Evolutionary conservation across 164 flowering plant genomes (phyloP), one percentile per base, ranked within the genome.

Genomic region (Macadamia integrifolia): DNA sequence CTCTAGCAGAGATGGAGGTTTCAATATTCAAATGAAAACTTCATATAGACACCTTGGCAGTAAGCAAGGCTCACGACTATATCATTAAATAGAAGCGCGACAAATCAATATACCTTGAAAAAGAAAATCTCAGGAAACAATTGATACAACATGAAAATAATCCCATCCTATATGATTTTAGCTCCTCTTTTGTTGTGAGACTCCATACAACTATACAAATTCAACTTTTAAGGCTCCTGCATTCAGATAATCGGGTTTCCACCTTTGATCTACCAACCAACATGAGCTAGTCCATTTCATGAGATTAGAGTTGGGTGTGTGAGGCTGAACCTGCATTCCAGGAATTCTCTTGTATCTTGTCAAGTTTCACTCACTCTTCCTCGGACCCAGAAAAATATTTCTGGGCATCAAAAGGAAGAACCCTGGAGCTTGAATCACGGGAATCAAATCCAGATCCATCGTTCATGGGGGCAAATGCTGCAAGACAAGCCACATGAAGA

Each of bases 391-490:
- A 70, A 49, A 88, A 83, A 79, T 86, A 86, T 77, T 83, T 80
- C 50, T 74, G 76, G 46, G 86, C 46, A 71, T 87, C 86, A 43
- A 86, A 82, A 11, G 87, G 91, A 76, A 74, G 84, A 66, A 66
- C 78, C 78, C 80, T 77, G 58, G 83, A 64, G 55, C 66, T 63
- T 64, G 82, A 67, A 43, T 76, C 74, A 65, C 63, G 69, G 31
- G 46, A 69, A 17, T 72, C 76, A 31, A 56, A 70, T 49, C 72
- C 66, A 64, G 64, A 58, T 65, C 71, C 85, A 40, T 80, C 79
- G 61, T 74, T 77, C 91, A 89, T 86, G 15, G 97, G 97, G 31
- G 94, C 94, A 82, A 91, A 89, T 64, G 97, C 91, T 91, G 88
- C 83, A 81, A 68, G 1, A 60, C 8, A 49, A 48, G 30, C 0